Evolutionary conservation across 1,139 yeast genomes (phyloP), one percentile per base, ranked within the genome.

Genomic region (Taphrina betulina): DNA sequence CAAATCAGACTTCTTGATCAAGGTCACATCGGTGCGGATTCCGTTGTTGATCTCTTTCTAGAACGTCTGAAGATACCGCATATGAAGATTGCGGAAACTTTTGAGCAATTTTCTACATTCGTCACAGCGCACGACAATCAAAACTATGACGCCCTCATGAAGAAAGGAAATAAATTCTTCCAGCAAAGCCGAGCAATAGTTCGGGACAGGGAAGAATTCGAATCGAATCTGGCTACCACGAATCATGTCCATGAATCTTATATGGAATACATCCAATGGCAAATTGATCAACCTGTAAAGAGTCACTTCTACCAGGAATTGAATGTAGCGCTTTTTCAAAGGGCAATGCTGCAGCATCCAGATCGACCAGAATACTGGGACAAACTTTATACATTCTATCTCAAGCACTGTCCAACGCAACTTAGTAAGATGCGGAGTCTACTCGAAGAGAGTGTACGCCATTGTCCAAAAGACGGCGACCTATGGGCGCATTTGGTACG

Each of bases 41-140:
- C n/a, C 17, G 19, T 10, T 8, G 19, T 16, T 8, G 37, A 16
- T 34, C 8, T 34, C 16, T 34, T 5, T 10, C n/a, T 34, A 8
- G 37, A 34, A 36, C 64, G 80, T 26, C 66, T 80, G 2, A 60
- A 67, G 7, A 63, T 67, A 36, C 82, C 83, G 0, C 83, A 78
- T 63, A 46, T 62, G 1, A 62, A 66, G 3, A 58, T 80, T 3
- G 74, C 73, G 1, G 72, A 73, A 0, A 75, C 81, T 0, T 78
- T 73, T 60, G 65, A 71, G 14, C 70, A 69, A 5, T 72, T 70
- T 46, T 79, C 83, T 0, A 56, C 71, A 0, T 76, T 78, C 56
- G 71, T 79, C 1, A 71, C 81, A 1, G 2, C 53, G 12, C 55
- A 57, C 38, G 63, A 59, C 23, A 63, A 65, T 36, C 61, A 62